Conservation (phyloP, 805 yeast genomes). For the Spathaspora gorwiae region DNA sequence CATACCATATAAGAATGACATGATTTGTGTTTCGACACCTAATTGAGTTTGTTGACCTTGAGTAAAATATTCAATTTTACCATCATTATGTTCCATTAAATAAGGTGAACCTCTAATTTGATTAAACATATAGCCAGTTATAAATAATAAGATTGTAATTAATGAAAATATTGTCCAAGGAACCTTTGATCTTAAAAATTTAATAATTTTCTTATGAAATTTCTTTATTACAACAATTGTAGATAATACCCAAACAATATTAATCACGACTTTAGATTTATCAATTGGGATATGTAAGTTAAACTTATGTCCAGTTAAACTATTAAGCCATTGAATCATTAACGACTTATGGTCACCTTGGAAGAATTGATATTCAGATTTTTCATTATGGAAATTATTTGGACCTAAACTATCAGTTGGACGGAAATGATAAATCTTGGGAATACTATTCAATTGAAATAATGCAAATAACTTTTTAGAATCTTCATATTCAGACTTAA, state of each 20-base stretch:
- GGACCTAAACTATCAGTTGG: slow-evolving; percentile 42
- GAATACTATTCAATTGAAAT: slow-evolving; percentile 66
- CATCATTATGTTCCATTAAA: slow-evolving; percentile 41
- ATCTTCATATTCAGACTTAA: slow-evolving; percentile 65
- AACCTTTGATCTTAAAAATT: slow-evolving; percentile 45
- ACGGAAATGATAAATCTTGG: slow-evolving; percentile 61
- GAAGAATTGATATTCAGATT: slow-evolving; percentile 42
- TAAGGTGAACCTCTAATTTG: slow-evolving; percentile 73
- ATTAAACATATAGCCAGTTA: slow-evolving; percentile 91
- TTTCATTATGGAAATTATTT: slow-evolving; percentile 22
- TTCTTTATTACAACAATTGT: slow-evolving; percentile 21
- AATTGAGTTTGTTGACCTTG: slow-evolving; percentile 72
- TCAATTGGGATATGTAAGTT: slow-evolving; percentile 39
- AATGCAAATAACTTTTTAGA: slow-evolving; percentile 49
- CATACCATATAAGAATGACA: slow-evolving; percentile 68
- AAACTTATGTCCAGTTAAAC: slow-evolving; percentile 30
- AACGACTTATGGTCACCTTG: slow-evolving; percentile 40
- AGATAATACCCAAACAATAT: slow-evolving; percentile 24
- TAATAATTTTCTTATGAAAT: slow-evolving; percentile 26
- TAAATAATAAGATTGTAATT: slow-evolving; percentile 64
- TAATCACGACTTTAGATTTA: slow-evolving; percentile 20
- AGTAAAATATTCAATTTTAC: slow-evolving; percentile 32
- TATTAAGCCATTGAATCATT: slow-evolving; percentile 32
- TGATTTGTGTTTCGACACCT: slow-evolving; percentile 85
- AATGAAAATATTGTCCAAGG: slow-evolving; percentile 72